Evolutionary conservation across 2,329 filamentous ascomycete genomes (phyloP).

Genomic region (Parafenestella ontariensis): DNA sequence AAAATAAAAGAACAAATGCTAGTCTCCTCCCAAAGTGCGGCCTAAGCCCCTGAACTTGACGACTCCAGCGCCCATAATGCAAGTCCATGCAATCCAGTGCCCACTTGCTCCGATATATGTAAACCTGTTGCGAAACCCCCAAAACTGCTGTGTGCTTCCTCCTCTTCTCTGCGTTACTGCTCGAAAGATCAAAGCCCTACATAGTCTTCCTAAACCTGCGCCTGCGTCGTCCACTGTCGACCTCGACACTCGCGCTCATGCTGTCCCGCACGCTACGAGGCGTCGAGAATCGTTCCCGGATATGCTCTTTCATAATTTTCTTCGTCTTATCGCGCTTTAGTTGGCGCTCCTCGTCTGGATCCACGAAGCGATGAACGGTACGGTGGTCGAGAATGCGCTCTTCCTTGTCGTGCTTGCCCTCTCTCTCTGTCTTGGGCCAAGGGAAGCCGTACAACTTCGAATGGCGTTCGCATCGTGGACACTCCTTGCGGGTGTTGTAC

Average conservation of each 20-base stretch:
- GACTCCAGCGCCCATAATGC: not conserved
- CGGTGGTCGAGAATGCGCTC: slow-evolving; percentile 80
- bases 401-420: slow-evolving; percentile 74
- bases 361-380: slow-evolving; percentile 84
- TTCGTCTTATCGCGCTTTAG: slow-evolving; percentile 40
- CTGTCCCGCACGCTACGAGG: slow-evolving; percentile 36
- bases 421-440: slow-evolving; percentile 93
- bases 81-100: not conserved
- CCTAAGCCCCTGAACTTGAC: too few species aligned
- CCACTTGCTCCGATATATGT: not conserved
- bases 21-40: too few species aligned
- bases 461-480: slow-evolving; percentile 92
- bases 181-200: slow-evolving; percentile 19
- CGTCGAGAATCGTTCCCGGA: slow-evolving; percentile 36
- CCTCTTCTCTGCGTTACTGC: not conserved
- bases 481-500: slow-evolving; percentile 82
- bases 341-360: slow-evolving; percentile 66
- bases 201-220: slow-evolving; percentile 40
- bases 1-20: too few species aligned
- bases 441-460: slow-evolving; percentile 93
- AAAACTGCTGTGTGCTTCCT: not conserved
- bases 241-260: slow-evolving; percentile 32
- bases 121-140: not conserved
- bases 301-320: slow-evolving; percentile 30
- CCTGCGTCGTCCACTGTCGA: slow-evolving; percentile 30